Base-by-base conservation (phyloP, 495 filamentous ascomycete species). In the Cudoniella acicularis region DNA sequence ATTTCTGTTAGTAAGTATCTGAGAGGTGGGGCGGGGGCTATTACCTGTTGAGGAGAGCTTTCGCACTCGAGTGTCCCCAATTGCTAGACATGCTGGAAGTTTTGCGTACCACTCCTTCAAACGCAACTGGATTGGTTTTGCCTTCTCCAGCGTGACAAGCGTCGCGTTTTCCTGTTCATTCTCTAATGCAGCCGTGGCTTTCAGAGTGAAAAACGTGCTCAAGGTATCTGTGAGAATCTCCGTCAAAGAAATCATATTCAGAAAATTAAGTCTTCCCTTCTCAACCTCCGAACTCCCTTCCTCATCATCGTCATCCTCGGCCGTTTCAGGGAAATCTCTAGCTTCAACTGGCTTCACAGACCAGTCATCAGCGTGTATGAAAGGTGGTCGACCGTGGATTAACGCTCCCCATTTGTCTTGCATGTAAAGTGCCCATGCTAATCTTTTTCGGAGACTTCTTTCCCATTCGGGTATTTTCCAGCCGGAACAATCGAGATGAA, bases 381-480 rank as follows among this genome's bases (percentile, higher is more conserved):
- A 88, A 3, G 90, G 89, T 1, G 92, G 91, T 9, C 90, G 83
- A 21, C 92, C 91, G 62, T 92, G 84, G 16, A 92, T 84, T 17
- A 96, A 75, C 25, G 89, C 87, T 27, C 88, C 87, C 91, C 91
- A 96, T 75, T 93, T 96, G 64, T 96, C 91, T 67, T 94, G 88
- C 85, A 91, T 89, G 66, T 89, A 96, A 54, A 96, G 73, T 3
- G 89, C 92, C 91, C 91, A 96, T 56, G 89, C 92, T 26, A 96
- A 76, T 17, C 91, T 82, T 67, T 92, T 90, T 45, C 91, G 80
- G 21, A 96, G 73, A 2, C 90, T 87, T 36, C 86, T 82, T 67
- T 96, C 92, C 92, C 91, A 96, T 2, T 78, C 74, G 10, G 91
- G 92, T 42, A 96, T 91, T 58, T 87, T 87, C 91, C 91, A 95